Evolutionary conservation across 305 asterid species (phyloP).

Genomic region (Fraxinus nigra): DNA sequence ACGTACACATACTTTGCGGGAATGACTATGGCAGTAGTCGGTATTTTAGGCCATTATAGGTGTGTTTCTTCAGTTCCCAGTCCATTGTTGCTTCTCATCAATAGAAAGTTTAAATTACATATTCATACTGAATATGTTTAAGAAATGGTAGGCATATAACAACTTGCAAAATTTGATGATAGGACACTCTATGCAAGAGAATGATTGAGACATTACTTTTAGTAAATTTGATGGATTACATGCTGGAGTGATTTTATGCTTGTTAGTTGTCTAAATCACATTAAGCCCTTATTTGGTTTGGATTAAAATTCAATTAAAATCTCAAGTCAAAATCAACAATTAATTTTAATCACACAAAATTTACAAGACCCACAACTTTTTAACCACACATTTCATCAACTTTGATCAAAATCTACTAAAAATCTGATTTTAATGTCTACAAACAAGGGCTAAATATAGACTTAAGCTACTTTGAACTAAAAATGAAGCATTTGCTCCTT

Average conservation of each 20-base stretch:
- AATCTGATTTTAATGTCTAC: no score
- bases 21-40: slow-evolving; percentile 97
- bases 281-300: not conserved
- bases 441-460: no score
- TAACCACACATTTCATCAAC: no score
- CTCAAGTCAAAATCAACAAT: no score
- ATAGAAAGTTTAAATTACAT: not conserved
- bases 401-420: no score
- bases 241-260: not conserved
- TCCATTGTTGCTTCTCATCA: not conserved
- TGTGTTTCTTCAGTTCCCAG: slow-evolving; percentile 26
- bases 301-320: slow-evolving; percentile 7
- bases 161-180: not conserved
- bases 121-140: not conserved
- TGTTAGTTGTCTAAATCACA: not conserved
- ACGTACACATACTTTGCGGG: slow-evolving; percentile 96
- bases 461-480: not conserved
- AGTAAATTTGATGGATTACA: not conserved
- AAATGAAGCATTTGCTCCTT: not conserved
- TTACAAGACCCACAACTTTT: no score
- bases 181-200: not conserved
- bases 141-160: not conserved
- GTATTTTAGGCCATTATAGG: slow-evolving; percentile 96
- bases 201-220: not conserved
- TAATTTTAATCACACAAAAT: no score